These are phyloP conservation scores for Sparassis latifolia DNA, from an alignment of 1,284 basidiomycete genomes.

Conservation along the genomic window DNA sequence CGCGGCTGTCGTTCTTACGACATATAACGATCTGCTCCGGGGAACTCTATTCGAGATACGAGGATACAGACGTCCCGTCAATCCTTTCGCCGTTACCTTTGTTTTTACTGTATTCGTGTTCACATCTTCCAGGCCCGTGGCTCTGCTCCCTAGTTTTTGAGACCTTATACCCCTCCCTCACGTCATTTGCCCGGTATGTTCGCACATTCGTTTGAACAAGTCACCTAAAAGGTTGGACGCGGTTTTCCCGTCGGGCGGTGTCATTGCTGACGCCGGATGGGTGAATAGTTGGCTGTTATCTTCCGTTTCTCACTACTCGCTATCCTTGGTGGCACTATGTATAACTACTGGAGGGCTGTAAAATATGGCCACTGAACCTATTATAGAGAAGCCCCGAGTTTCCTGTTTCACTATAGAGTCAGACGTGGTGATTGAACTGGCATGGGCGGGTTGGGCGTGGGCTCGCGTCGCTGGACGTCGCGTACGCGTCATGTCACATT, in stretches of 20 bases:
- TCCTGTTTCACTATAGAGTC: too few species aligned
- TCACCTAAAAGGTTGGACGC: conserved; percentile 17
- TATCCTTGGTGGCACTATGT: conserved; percentile 31
- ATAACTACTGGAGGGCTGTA: conserved; percentile 35
- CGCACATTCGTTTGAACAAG: conserved; percentile 17
- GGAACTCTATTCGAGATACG: conserved; percentile 16
- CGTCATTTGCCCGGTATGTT: conserved; percentile 12
- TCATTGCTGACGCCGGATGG: conserved; percentile 21
- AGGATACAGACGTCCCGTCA: conserved; percentile 13
- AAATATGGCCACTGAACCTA: conserved; percentile 26
- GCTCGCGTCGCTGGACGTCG: too few species aligned
- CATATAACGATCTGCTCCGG: conserved; percentile 18
- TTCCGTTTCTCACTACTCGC: conserved; percentile 21
- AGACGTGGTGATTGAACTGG: too few species aligned
- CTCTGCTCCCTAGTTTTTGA: conserved; percentile 6
- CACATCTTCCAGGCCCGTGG: conserved; percentile 6
- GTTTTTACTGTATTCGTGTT: conserved; percentile 14
- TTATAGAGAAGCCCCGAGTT: conserved; percentile 25
- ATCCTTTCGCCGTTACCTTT: conserved; percentile 8
- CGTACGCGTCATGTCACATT: too few species aligned
- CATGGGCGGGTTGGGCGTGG: too few species aligned
- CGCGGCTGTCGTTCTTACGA: conserved; percentile 22
- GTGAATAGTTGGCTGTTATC: conserved; percentile 28
- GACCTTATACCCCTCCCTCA: conserved; percentile 15
- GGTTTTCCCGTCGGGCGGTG: conserved; percentile 15